Percentiles rank a stretch among this genome's conserved stretches.
Conservation (phyloP, 352 stramenopile species). For the Globisporangium orthogonon region DNA sequence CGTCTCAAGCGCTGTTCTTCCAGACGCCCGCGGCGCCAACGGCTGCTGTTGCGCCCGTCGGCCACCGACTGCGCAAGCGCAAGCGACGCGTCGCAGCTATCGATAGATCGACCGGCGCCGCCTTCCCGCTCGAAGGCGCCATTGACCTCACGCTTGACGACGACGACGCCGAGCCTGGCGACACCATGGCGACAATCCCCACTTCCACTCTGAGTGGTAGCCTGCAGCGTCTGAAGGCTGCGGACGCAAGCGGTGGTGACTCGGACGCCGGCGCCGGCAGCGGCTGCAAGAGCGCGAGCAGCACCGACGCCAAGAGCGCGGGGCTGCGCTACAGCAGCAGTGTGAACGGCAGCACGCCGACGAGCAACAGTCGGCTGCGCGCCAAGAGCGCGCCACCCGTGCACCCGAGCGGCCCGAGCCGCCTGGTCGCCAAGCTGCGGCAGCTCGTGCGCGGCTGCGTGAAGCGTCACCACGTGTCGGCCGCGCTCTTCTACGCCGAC, state of each 20-base stretch:
- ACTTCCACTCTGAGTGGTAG: constrained; percentile 1
- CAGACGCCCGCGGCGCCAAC: constrained; percentile 7
- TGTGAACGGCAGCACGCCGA: constrained; percentile 15
- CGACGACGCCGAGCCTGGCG: constrained; percentile 5
- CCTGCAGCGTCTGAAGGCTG: constrained; percentile 1
- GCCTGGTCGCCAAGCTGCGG: constrained; percentile 26
- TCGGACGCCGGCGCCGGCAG: constrained; percentile 6
- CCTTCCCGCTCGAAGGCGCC: constrained; percentile 10
- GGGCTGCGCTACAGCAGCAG: constrained; percentile 13
- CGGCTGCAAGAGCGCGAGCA: constrained; percentile 12
- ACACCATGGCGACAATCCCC: constrained; percentile 1
- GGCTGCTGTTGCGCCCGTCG: background rate
- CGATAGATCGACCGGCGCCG: constrained; percentile 10
- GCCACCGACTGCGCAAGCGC: constrained; percentile 27
- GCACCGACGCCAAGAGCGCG: constrained; percentile 10
- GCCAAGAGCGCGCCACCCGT: constrained; percentile 2
- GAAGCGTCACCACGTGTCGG: constrained; percentile 38
- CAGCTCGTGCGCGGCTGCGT: constrained; percentile 38
- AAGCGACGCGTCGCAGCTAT: constrained; percentile 32
- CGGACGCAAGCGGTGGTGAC: constrained; percentile 6
- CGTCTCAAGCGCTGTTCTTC: constrained; percentile 11
- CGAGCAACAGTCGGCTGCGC: background rate
- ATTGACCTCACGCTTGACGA: constrained; percentile 18
- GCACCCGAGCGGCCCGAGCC: constrained; percentile 7
- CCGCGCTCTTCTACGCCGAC: constrained; percentile 76